These are phyloP conservation scores for Smallanthus sonchifolius DNA, from an alignment of 129 eudicot species.

Conservation along the genomic window DNA sequence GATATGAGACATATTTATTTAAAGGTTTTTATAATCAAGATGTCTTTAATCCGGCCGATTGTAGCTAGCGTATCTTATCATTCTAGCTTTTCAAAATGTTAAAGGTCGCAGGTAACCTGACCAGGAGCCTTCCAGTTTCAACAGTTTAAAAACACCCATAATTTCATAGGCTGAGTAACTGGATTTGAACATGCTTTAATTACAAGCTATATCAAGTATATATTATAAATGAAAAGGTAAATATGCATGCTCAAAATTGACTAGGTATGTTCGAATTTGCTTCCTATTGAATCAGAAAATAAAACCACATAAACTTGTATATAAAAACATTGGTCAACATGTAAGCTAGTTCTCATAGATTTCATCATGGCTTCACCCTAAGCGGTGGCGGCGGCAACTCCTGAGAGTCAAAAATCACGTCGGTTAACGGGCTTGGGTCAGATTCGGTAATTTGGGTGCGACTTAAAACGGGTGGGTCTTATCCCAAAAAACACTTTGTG, in stretches of 20 bases:
- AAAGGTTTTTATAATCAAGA: too few species aligned
- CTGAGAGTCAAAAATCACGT: constrained; percentile 5
- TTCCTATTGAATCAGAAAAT: not conserved
- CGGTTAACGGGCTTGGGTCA: not conserved
- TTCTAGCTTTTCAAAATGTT: too few species aligned
- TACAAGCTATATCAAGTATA: constrained; percentile 1
- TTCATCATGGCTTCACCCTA: not conserved
- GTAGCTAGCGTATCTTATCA: too few species aligned
- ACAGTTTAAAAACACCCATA: not conserved
- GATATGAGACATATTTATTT: too few species aligned
- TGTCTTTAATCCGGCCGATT: too few species aligned
- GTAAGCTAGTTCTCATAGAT: constrained; percentile 9
- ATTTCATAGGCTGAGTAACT: not conserved
- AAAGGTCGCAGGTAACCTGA: too few species aligned
- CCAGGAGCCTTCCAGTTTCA: too few species aligned
- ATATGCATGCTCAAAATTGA: constrained; percentile 12
- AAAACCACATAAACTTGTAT: constrained; percentile 12
- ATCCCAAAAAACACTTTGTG: not conserved
- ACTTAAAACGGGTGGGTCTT: not conserved
- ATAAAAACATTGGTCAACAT: constrained; percentile 19
- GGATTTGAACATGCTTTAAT: constrained; percentile 11
- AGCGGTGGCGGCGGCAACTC: not conserved
- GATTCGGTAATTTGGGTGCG: not conserved
- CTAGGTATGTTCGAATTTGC: not conserved
- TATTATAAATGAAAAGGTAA: not conserved